Conservation (phyloP, 2,329 filamentous ascomycete genomes). For the Fonsecaea multimorphosa region DNA sequence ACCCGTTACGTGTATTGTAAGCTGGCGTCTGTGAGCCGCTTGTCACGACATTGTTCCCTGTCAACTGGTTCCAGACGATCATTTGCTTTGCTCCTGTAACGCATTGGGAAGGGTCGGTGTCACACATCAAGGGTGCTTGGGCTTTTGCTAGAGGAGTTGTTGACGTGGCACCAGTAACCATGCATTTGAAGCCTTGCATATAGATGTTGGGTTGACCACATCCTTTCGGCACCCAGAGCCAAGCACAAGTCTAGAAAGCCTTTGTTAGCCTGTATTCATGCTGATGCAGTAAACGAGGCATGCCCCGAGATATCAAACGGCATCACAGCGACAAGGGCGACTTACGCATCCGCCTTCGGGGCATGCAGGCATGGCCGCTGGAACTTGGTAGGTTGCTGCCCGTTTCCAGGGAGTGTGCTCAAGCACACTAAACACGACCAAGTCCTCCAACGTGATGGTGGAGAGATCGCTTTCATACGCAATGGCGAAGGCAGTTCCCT, state of each 20-base stretch:
- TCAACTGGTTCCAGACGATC: conserved; percentile 55
- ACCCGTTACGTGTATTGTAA: conserved; percentile 30
- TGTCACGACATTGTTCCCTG: conserved; percentile 25
- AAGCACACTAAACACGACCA: conserved; percentile 58
- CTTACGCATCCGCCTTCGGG: conserved; percentile 46
- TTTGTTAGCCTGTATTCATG: neutral
- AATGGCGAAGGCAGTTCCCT: conserved; percentile 59
- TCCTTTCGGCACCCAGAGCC: conserved; percentile 51
- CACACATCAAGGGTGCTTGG: conserved; percentile 53
- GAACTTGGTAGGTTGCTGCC: conserved; percentile 48
- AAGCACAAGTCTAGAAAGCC: conserved; percentile 45
- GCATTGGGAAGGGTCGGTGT: conserved; percentile 50
- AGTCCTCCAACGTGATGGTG: conserved; percentile 58
- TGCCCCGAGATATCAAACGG: neutral
- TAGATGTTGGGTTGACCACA: conserved; percentile 53
- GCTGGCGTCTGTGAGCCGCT: conserved; percentile 16
- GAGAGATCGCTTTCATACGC: conserved; percentile 56
- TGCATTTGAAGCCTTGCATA: conserved; percentile 59
- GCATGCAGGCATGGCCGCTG: conserved; percentile 46
- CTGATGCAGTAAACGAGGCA: neutral
- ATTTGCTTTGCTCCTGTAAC: conserved; percentile 59
- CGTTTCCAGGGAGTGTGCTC: conserved; percentile 52
- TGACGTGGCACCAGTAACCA: conserved; percentile 53
- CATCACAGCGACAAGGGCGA: neutral
- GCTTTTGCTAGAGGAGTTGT: conserved; percentile 51